These are phyloP conservation scores for Colletotrichum lini DNA, from an alignment of 2,329 filamentous ascomycete genomes.

Conservation along the genomic window DNA sequence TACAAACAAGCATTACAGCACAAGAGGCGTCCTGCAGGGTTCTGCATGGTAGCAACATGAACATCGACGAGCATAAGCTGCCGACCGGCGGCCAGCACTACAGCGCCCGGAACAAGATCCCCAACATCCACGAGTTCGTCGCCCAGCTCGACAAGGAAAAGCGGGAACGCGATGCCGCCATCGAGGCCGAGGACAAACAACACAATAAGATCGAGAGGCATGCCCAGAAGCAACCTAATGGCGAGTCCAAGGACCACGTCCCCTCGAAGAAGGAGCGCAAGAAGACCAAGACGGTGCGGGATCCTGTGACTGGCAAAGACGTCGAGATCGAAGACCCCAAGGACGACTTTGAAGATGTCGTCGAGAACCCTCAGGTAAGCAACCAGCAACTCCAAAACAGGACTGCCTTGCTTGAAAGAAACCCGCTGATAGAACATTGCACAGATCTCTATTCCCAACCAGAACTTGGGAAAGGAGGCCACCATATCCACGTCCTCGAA, in stretches of 20 bases:
- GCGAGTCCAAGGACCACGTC: constrained; percentile 59
- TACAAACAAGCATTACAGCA: neutral
- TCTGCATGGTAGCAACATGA: constrained; percentile 50
- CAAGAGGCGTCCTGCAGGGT: constrained; percentile 5
- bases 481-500: constrained; percentile 78
- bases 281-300: constrained; percentile 81
- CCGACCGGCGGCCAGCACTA: constrained; percentile 77
- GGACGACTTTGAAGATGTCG: constrained; percentile 76
- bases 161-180: constrained; percentile 77
- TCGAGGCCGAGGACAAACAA: constrained; percentile 70
- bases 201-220: constrained; percentile 48
- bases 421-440: neutral
- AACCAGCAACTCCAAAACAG: neutral
- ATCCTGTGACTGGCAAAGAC: constrained; percentile 89
- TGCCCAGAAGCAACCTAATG: neutral
- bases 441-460: constrained; percentile 88
- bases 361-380: constrained; percentile 78
- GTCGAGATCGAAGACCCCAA: constrained; percentile 89
- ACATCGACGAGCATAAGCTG: constrained; percentile 56
- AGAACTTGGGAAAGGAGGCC: constrained; percentile 84
- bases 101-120: constrained; percentile 86
- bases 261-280: constrained; percentile 52
- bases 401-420: neutral
- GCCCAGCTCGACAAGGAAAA: constrained; percentile 85
- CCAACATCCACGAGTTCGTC: constrained; percentile 89